Evolutionary conservation across 805 yeast species (phyloP).

Genomic region (Saccharomyces kudriavzevii): DNA sequence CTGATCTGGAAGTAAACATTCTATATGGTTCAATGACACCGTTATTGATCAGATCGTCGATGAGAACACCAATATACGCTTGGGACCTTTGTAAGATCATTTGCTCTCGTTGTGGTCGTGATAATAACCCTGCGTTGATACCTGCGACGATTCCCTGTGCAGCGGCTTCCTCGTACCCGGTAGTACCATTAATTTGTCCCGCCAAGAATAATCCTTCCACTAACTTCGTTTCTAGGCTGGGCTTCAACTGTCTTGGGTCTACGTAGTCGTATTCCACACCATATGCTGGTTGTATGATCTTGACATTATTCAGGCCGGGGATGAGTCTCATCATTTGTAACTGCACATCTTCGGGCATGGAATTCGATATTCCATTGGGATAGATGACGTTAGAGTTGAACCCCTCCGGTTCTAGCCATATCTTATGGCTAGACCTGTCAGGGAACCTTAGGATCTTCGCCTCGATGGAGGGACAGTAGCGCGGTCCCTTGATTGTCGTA

Average conservation of each 20-base stretch:
- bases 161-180: constrained; percentile 98
- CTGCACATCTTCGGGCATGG: constrained; percentile 94
- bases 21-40: constrained; percentile 97
- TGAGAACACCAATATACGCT: constrained; percentile 85
- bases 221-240: constrained; percentile 72
- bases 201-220: constrained; percentile 78
- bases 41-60: constrained; percentile 88
- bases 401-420: constrained; percentile 98
- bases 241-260: constrained; percentile 79
- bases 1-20: constrained; percentile 96
- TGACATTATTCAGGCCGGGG: constrained; percentile 81
- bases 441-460: constrained; percentile 76
- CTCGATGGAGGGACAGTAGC: constrained; percentile 96
- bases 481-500: constrained; percentile 81
- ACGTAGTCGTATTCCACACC: constrained; percentile 98
- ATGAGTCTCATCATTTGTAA: constrained; percentile 62
- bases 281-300: constrained; percentile 91
- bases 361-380: constrained; percentile 93
- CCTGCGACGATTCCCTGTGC: constrained; percentile 96
- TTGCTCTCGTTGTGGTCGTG: constrained; percentile 31
- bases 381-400: constrained; percentile 77
- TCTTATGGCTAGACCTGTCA: constrained; percentile 64
- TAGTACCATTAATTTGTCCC: constrained; percentile 97
- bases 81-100: constrained; percentile 63
- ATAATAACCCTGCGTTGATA: constrained; percentile 72